A percentile compares a stretch with the other conserved stretches of the same genome.
These are phyloP conservation scores for Geosmithia flava DNA, from an alignment of 2,329 filamentous ascomycete genomes.

Conservation along the genomic window DNA sequence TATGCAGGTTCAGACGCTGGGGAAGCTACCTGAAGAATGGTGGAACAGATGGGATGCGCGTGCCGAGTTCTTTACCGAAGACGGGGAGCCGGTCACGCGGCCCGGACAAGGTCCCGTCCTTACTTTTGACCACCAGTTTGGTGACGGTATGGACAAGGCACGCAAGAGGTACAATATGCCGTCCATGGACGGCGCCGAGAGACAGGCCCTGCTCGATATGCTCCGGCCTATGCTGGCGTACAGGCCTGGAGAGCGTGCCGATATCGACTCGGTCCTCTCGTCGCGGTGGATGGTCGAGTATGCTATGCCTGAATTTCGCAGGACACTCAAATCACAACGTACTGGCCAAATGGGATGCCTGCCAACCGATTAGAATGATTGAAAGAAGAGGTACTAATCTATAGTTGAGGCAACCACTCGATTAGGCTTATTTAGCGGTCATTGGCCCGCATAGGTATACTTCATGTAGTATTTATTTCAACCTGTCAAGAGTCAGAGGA, in stretches of 20 bases:
- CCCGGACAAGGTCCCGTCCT: neutral
- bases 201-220: slow-evolving; percentile 1
- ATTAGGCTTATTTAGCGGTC: too few relatives aligned
- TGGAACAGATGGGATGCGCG: slow-evolving; percentile 7
- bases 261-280: neutral
- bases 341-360: too few relatives aligned
- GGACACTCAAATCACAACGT: too few relatives aligned
- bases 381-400: too few relatives aligned
- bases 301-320: neutral
- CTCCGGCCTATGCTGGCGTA: slow-evolving; percentile 3
- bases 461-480: too few relatives aligned
- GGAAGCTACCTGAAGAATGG: slow-evolving; percentile 7
- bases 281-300: neutral
- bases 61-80: neutral
- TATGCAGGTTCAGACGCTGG: slow-evolving; percentile 7
- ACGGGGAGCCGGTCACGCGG: neutral
- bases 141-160: slow-evolving; percentile 1
- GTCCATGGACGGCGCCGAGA: slow-evolving; percentile 1
- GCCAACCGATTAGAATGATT: too few relatives aligned
- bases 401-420: too few relatives aligned
- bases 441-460: too few relatives aligned
- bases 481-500: too few relatives aligned
- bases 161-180: slow-evolving; percentile 1
- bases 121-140: slow-evolving; percentile 1
- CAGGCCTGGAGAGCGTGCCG: slow-evolving; percentile 1